Base-by-base conservation (phyloP, 306 rosid genomes). In the Castanea crenata region DNA sequence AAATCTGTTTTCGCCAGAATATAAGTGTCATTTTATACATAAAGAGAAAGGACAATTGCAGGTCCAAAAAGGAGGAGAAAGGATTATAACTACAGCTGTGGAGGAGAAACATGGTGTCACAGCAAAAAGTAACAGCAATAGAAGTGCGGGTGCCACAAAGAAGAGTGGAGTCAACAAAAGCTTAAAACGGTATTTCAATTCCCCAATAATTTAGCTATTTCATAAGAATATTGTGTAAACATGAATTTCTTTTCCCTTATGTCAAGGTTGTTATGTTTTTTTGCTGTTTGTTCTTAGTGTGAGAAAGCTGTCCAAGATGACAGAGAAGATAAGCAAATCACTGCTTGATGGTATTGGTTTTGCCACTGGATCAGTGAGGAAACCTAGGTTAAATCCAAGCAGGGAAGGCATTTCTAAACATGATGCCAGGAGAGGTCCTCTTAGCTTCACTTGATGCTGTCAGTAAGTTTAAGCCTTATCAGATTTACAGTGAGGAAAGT, bases 401-500 rank as follows among this genome's bases (percentile, higher is more conserved):
- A 54, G 99, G 99, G 78, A 89, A 90, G 79, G 84, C 92, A 57
- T 89, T 93, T 83, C 74, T 95, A n/a, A 73, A 73, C 69, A 87
- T 90, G 99, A 90, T 93, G 83, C 99, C 98, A 6, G 99, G 98
- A 74, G 88, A 95, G 84, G 91, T 91, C 77, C 79, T 95, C 25
- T 76, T 95, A 86, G 99, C 99, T 77, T 92, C 99, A 27, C 89
- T 95, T 74, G 97, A 95, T 79, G 96, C 97, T 16, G 80, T 95
- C 79, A 95, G 99, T 95, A 88, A 91, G 98, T 92, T 77, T 56
- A 0, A 44, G 25, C 38, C 62, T 6, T 6, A 21, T 2, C 9
- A 63, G 21, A 18, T 71, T 27, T 54, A 54, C 41, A 54, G 51
- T 52, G 29, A 80, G 62, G 62, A 70, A 58, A 49, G 54, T 49